phyloP scores from a whole-genome alignment of 371 early-diverging fungal genomes.

The Lichtheimia ornata region DNA sequence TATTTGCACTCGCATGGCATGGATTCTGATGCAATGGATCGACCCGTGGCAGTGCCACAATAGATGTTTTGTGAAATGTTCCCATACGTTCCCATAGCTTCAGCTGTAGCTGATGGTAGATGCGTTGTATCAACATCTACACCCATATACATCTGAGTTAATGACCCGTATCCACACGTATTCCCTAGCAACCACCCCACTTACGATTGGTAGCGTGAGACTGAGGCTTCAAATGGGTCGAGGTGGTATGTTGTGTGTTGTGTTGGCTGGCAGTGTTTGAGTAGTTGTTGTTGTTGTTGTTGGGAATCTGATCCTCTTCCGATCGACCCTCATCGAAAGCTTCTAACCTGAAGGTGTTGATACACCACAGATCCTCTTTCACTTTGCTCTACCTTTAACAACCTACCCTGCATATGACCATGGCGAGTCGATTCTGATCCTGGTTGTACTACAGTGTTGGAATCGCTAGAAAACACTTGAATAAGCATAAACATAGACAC shows the following conservation, averaged over 20 bases:
- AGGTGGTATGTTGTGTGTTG: too few species aligned
- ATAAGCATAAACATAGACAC: not conserved
- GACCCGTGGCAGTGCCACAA: slow-evolving; percentile 69
- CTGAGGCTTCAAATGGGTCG: too few species aligned
- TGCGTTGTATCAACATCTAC: slow-evolving; percentile 3
- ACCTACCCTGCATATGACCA: not conserved
- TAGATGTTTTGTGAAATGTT: slow-evolving; percentile 71
- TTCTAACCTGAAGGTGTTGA: too few species aligned
- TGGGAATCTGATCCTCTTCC: too few species aligned
- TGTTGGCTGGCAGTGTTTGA: too few species aligned
- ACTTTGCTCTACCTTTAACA: too few species aligned
- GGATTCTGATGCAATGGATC: slow-evolving; percentile 65
- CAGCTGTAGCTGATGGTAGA: slow-evolving; percentile 45
- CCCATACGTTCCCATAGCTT: slow-evolving; percentile 58
- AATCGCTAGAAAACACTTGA: not conserved
- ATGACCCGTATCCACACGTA: too few species aligned
- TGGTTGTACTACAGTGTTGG: not conserved
- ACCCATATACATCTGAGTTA: not conserved
- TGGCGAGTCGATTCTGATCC: not conserved
- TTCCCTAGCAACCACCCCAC: too few species aligned
- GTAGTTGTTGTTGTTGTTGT: too few species aligned
- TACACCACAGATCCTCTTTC: too few species aligned
- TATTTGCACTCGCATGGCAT: slow-evolving; percentile 84
- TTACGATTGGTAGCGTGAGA: too few species aligned
- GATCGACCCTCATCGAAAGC: too few species aligned